Evolutionary conservation across 371 early-diverging fungal genomes (phyloP), one percentile per base, ranked within the genome.

Genomic region (Capillidium rhysosporum): DNA sequence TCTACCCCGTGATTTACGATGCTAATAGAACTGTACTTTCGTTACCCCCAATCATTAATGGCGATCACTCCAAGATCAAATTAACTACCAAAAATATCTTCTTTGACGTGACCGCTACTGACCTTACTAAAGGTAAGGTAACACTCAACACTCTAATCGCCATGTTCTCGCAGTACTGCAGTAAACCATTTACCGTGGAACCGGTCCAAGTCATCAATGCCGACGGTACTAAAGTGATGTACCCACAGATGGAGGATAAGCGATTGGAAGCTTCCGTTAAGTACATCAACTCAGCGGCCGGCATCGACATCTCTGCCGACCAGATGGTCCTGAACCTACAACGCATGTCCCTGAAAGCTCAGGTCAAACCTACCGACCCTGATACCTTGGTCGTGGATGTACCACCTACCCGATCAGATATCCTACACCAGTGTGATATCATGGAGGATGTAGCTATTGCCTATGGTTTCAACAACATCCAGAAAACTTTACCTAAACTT

Each of bases 11-110:
- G 34, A 79, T 99, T 43, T 80, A 72, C 58, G 98, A 98, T 68
- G 69, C 76, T 52, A 80, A 82, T 39, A 77, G 82, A 41, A 66
- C 68, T 40, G 94, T 99, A 5, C 71, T 94, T 60, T 95, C 96
- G 46, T 72, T 98, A 53, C 99, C 99, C n/a, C 99, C 99, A 29
- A 87, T 99, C 64, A 98, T 99, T 74, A 99, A 99, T 82, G 80
- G 89, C 57, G 84, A 99, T 52, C 86, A 86, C 65, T 90, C 94
- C 57, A 99, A 98, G 75, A 98, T 99, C 65, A 82, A 82, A 25
- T 67, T 87, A 54, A 70, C 84, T 26, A 99, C 99, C 41, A 92
- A 85, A 72, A 97, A 99, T 63, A 84, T 99, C 44, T 86, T 99
- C 58, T 89, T 99, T 62, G 99, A 99, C 69, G 83, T 90, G 63